Percentiles rank a stretch among this genome's conserved stretches.
Evolutionary conservation across 2,329 filamentous ascomycete species (phyloP).

Genomic region (Sporothrix humicola): DNA sequence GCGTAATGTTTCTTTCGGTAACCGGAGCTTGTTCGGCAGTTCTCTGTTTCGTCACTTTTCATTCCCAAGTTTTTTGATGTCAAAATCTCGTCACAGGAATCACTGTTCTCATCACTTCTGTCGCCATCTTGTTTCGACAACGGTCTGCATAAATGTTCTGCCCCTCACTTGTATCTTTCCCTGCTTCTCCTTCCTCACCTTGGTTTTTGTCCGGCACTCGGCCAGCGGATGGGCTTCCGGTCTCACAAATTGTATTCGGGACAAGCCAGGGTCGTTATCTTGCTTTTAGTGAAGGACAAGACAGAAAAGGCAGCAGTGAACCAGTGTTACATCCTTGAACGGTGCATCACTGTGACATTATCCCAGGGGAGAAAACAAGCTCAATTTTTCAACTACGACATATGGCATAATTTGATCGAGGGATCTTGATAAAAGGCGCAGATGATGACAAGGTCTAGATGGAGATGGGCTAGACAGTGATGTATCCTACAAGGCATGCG

Average conservation of each 20-base stretch:
- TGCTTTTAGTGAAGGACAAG: background rate
- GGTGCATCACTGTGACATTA: background rate
- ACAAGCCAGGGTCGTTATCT: constrained; percentile 4
- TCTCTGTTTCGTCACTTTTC: background rate
- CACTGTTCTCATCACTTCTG: too few relatives aligned
- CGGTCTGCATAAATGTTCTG: constrained; percentile 4
- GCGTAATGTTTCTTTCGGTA: background rate
- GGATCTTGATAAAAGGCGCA: constrained; percentile 13
- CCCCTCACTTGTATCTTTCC: background rate
- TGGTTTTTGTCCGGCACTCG: constrained; percentile 9
- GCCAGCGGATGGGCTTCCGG: constrained; percentile 23
- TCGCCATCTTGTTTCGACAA: constrained; percentile 1
- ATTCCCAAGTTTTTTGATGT: background rate
- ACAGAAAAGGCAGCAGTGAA: background rate
- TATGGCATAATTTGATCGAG: background rate
- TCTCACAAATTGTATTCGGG: background rate
- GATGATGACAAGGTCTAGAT: background rate
- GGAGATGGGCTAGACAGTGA: background rate
- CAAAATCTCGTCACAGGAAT: background rate
- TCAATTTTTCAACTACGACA: background rate
- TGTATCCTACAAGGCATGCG: too few relatives aligned
- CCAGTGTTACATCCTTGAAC: background rate
- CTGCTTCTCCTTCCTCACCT: background rate
- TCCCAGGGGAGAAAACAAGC: background rate
- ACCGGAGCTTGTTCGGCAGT: constrained; percentile 9